Percentiles rank a stretch among this genome's conserved stretches.
phyloP scores from a whole-genome alignment of 345 rosid genomes.

The Anastatica hierochuntica region DNA sequence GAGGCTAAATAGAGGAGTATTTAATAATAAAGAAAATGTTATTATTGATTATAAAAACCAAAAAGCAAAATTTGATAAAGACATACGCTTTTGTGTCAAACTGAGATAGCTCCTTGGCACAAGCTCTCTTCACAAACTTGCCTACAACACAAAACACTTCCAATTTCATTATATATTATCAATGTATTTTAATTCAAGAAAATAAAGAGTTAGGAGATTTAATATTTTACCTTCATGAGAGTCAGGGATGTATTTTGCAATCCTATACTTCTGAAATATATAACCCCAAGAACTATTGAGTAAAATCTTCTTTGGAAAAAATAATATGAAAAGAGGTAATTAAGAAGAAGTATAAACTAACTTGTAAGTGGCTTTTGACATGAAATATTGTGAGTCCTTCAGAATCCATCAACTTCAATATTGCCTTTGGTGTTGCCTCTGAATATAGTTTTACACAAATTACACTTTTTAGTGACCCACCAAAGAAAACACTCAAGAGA shows the following conservation, averaged over 20 bases:
- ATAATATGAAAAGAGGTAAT: not conserved
- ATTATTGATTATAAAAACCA: too few species aligned
- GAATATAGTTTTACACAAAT: conserved; percentile 14
- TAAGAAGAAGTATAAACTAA: conserved; percentile 9
- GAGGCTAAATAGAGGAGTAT: not conserved
- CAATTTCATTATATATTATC: not conserved
- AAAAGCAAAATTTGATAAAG: not conserved
- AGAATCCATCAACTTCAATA: conserved; percentile 79
- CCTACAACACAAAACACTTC: conserved; percentile 38
- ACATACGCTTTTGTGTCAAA: conserved; percentile 47
- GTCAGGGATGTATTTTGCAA: conserved; percentile 70
- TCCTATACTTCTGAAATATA: conserved; percentile 65
- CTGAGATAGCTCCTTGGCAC: conserved; percentile 33
- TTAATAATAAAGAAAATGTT: not conserved
- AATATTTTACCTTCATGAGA: conserved; percentile 50
- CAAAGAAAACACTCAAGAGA: not conserved
- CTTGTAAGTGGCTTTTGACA: conserved; percentile 97
- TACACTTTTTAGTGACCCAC: not conserved
- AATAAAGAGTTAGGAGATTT: not conserved
- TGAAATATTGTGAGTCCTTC: conserved; percentile 89
- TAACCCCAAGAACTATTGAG: not conserved
- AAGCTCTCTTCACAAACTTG: conserved; percentile 38
- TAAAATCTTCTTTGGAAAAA: not conserved
- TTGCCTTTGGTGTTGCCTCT: conserved; percentile 93
- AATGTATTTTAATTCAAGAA: not conserved